Base-by-base conservation (phyloP, 495 filamentous ascomycete genomes). In the Penicillium dipodomyicola region DNA sequence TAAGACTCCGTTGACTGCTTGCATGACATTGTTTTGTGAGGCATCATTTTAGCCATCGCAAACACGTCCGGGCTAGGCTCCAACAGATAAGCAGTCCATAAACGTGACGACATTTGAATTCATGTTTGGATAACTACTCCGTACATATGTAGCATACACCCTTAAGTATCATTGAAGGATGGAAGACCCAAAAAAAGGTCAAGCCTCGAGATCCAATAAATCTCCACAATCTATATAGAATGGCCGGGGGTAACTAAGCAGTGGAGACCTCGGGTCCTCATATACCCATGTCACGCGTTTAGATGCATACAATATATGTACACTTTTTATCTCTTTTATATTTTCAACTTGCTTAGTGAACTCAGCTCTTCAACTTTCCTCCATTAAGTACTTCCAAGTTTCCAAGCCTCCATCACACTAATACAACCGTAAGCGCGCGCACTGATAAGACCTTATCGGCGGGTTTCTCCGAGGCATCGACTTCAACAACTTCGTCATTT, bases 401-500 rank as follows among this genome's bases (percentile, higher is more conserved):
- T 25, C 4, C 23, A 25, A 25, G 23, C 5, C 17, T 29, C 9
- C 6, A 14, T 23, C 19, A 19, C 22, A n/a, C 35, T 17, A 17
- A 39, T 8, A 39, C 42, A 27, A 22, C 15, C 15, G n/a, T 30
- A 47, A 47, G 25, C 44, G 44, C 10, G 44, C 15, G 41, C 46
- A 42, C 46, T 37, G 59, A 61, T 61, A 61, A 59, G 56, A n/a
- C n/a, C 59, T 68, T 68, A 68, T 68, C 65, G 59, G 65, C 63
- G 65, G 63, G 65, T 61, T 63, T 58, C 56, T 62, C 65, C 63
- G 65, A 60, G 48, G 27, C 39, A 40, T 39, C 37, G 49, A 42
- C 39, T 43, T 32, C 20, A 48, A 52, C 20, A 25, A 43, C 45
- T 32, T 33, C 45, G 45, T 48, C 45, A 48, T 48, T 48, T 30